phyloP scores from a whole-genome alignment of 768 basidiomycete genomes.

The Suillus bovinus region DNA sequence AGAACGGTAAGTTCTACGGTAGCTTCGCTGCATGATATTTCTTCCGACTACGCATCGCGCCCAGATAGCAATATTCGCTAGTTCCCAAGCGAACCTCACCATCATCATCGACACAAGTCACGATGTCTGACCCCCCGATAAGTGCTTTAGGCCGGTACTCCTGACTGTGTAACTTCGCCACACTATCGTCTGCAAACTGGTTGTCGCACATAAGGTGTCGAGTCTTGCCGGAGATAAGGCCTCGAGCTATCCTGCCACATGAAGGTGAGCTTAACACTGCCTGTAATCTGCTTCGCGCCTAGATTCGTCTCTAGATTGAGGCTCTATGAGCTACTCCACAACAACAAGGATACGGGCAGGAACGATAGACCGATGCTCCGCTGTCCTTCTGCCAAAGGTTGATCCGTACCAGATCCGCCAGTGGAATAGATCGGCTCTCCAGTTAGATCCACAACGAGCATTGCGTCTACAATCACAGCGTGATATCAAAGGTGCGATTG shows the following conservation, averaged over 20 bases:
- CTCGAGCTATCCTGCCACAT: background rate
- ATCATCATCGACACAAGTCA: background rate
- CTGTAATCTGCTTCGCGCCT: background rate
- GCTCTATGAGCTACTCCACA: background rate
- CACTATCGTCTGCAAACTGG: background rate
- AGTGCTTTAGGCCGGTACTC: background rate
- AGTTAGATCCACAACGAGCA: slow-evolving; percentile 74
- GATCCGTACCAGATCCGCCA: background rate
- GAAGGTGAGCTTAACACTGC: background rate
- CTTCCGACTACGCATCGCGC: background rate
- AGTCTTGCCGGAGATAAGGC: background rate
- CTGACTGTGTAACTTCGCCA: background rate
- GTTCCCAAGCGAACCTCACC: background rate
- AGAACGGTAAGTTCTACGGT: background rate
- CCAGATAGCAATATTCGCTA: background rate
- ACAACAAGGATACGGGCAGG: background rate
- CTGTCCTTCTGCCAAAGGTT: background rate
- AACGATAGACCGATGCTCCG: background rate
- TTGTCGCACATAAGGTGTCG: background rate
- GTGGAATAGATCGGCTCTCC: slow-evolving; percentile 66
- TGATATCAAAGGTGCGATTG: slow-evolving; percentile 68
- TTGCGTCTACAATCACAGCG: slow-evolving; percentile 76
- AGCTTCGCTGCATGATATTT: background rate
- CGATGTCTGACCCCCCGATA: background rate
- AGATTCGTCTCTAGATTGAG: background rate